A percentile compares a stretch with the other conserved stretches of the same genome.
Conservation (phyloP, 2,329 filamentous ascomycete genomes). For the Macroventuria anomochaeta region DNA sequence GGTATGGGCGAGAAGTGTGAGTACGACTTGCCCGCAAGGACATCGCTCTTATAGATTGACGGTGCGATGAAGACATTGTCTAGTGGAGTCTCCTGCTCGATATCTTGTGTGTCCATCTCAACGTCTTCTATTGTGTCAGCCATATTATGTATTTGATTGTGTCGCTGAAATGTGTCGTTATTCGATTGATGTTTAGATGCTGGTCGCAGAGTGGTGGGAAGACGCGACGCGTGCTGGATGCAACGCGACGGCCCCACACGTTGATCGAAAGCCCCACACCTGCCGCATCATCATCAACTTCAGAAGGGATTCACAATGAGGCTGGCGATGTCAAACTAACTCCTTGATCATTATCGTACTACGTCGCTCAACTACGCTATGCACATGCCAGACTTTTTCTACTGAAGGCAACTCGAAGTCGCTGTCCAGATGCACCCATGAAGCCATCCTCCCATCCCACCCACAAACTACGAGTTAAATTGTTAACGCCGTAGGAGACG, state of each 20-base stretch:
- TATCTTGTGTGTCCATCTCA: conserved; percentile 45
- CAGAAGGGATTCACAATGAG: too few relatives aligned
- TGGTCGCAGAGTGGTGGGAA: conserved; percentile 14
- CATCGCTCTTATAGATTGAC: conserved; percentile 50
- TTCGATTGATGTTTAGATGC: background rate
- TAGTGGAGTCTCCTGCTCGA: conserved; percentile 45
- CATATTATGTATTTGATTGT: conserved; percentile 24
- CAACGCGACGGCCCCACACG: conserved; percentile 47
- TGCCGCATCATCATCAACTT: background rate
- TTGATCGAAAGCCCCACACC: background rate
- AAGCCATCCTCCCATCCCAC: background rate
- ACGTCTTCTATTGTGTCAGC: conserved; percentile 37
- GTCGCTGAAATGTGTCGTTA: background rate
- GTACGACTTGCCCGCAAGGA: conserved; percentile 55
- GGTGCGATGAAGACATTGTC: conserved; percentile 55
- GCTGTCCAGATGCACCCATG: conserved; percentile 6
- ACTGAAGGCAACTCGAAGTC: background rate
- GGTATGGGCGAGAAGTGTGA: conserved; percentile 57
- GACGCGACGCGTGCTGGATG: conserved; percentile 20
- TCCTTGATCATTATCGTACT: background rate
- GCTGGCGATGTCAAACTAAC: too few relatives aligned
- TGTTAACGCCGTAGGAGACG: conserved; percentile 11
- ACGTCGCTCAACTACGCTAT: conserved; percentile 7
- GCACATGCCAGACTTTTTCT: conserved; percentile 2
- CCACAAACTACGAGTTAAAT: conserved; percentile 1